These are phyloP conservation scores for Galeopsis tetrahit DNA, from an alignment of 257 asterid species.

Conservation along the genomic window DNA sequence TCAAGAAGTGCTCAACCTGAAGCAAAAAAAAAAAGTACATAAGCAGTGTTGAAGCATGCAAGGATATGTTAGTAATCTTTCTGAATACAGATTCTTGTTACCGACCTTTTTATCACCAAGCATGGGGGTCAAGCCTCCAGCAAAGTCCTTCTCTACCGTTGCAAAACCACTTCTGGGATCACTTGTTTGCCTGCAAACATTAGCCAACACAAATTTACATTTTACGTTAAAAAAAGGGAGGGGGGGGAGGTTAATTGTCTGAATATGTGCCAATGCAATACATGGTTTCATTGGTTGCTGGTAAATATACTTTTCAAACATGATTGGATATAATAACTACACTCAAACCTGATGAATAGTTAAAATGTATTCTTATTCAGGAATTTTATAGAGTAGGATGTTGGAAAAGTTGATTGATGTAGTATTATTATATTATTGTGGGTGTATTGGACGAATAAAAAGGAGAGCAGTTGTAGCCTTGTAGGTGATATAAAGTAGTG, in stretches of 20 bases:
- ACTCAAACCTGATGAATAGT: too few relatives aligned
- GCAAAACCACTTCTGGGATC: conserved; percentile 93
- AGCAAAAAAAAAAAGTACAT: neutral
- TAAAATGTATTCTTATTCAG: too few relatives aligned
- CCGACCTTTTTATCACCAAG: conserved; percentile 91
- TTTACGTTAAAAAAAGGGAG: neutral
- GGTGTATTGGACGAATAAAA: too few relatives aligned
- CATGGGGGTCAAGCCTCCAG: conserved; percentile 97
- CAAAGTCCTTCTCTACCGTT: conserved; percentile 79
- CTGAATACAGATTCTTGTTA: neutral
- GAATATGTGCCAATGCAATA: neutral
- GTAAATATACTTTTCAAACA: neutral
- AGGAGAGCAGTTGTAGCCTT: too few relatives aligned
- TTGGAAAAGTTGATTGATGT: too few relatives aligned
- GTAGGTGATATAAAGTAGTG: too few relatives aligned
- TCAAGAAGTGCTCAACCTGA: conserved; percentile 89
- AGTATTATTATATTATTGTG: too few relatives aligned
- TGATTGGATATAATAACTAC: too few relatives aligned
- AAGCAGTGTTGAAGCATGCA: too few relatives aligned
- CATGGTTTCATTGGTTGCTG: neutral
- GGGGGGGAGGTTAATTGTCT: neutral
- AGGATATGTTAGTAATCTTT: too few relatives aligned
- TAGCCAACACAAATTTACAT: neutral
- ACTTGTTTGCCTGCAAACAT: conserved; percentile 77
- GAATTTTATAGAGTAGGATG: too few relatives aligned